phyloP scores from a whole-genome alignment of 129 eudicot genomes.

The Ambrosia trifida region DNA sequence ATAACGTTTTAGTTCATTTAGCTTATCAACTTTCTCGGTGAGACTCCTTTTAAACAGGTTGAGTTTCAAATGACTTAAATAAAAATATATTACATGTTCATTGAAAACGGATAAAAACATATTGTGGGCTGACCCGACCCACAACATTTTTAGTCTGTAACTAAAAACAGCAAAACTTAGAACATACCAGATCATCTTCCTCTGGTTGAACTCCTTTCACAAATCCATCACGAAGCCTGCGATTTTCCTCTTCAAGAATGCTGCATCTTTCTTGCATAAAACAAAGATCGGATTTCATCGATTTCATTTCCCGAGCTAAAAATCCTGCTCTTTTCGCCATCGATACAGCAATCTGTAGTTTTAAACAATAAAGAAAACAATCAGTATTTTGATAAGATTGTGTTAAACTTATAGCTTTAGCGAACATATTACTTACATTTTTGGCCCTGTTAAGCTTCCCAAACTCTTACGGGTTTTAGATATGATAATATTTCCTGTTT shows the following conservation, averaged over 20 bases:
- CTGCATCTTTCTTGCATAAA: slow-evolving; percentile 79
- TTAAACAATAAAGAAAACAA: neutral
- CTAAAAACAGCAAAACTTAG: neutral
- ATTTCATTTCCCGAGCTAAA: slow-evolving; percentile 81
- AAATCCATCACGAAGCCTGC: slow-evolving; percentile 73
- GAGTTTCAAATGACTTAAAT: too few relatives aligned
- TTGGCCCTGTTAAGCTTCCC: slow-evolving; percentile 74
- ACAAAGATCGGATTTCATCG: slow-evolving; percentile 73
- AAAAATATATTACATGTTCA: neutral
- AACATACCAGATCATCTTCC: slow-evolving; percentile 86
- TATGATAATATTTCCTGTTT: too few relatives aligned
- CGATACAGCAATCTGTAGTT: slow-evolving; percentile 71
- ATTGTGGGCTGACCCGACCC: too few relatives aligned
- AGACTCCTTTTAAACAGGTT: slow-evolving; percentile 40
- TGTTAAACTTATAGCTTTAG: neutral
- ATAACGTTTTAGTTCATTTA: slow-evolving; percentile 10
- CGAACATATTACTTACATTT: slow-evolving; percentile 49
- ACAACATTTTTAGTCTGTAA: neutral
- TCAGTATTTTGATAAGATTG: neutral
- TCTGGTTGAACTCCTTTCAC: slow-evolving; percentile 71
- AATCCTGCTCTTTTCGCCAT: slow-evolving; percentile 78
- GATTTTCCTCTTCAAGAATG: slow-evolving; percentile 84
- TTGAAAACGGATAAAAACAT: too few relatives aligned
- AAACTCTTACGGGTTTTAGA: slow-evolving; percentile 35
- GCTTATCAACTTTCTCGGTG: slow-evolving; percentile 92